Evolutionary conservation across 2,329 filamentous ascomycete species (phyloP).

Genomic region (Metarhizium brunneum): DNA sequence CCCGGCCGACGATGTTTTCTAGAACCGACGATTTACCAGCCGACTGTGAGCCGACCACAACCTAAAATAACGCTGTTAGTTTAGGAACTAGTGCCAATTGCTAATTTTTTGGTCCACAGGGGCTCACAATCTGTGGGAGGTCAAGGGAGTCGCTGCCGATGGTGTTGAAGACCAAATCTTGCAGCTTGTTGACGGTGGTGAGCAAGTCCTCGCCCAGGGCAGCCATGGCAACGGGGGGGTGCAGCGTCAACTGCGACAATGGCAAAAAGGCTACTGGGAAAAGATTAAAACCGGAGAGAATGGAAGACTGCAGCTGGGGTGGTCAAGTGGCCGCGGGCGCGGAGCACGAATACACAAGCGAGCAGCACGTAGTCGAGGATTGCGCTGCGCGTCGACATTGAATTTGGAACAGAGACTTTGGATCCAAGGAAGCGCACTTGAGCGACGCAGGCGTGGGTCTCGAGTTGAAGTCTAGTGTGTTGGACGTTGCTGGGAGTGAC

Average conservation of each 20-base stretch:
- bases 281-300: neutral
- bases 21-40: constrained; percentile 97
- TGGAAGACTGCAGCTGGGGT: neutral
- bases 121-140: constrained; percentile 83
- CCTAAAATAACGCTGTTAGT: constrained; percentile 40
- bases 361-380: neutral
- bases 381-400: constrained; percentile 7
- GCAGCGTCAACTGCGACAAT: constrained; percentile 3
- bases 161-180: constrained; percentile 98
- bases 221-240: constrained; percentile 55
- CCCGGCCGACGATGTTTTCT: constrained; percentile 96
- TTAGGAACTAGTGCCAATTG: too few species aligned
- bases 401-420: neutral
- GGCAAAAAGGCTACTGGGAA: neutral
- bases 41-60: constrained; percentile 96
- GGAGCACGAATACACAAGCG: neutral
- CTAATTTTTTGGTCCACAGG: neutral
- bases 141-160: constrained; percentile 98
- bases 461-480: too few species aligned
- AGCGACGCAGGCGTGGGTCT: neutral
- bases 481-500: too few species aligned
- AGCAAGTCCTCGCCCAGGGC: constrained; percentile 93
- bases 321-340: constrained; percentile 1
- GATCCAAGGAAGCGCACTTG: neutral
- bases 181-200: constrained; percentile 92